Evolutionary conservation across 2,329 filamentous ascomycete genomes (phyloP), one percentile per base, ranked within the genome.

Genomic region (Verticillium klebahnii): DNA sequence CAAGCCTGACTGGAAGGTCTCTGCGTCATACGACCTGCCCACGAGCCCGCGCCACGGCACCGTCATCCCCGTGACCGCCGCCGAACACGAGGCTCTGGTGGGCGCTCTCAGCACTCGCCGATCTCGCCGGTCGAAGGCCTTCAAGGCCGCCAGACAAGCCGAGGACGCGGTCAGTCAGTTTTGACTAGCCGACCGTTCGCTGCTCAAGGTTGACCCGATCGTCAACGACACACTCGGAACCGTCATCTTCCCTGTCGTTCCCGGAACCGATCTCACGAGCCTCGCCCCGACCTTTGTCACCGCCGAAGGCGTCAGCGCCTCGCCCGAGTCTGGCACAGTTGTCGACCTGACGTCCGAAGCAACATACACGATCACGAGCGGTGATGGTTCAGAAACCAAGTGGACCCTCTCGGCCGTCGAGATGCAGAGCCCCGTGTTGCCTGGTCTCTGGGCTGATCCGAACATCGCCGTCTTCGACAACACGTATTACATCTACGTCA

Each of bases 41-140:
- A 68, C 70, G 0, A 82, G 77, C 52, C 82, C 82, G 2, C 78
- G 82, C 12, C 82, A 85, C 62, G 82, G 82, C 17, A 85, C 82
- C 0, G 82, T 85, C 5, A 68, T 85, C 8, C 77, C 81, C 0
- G 72, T 85, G 23, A 85, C 82, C 0, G 78, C 78, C 1, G 72
- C 71, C 1, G 80, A 83, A 68, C 72, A 81, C 12, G 65, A 70
- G 2, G 65, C 67, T 37, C 64, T 80, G 7, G 73, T 67, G 1
- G 67, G 65, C 0, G 45, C 67, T 34, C 45, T 59, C 15, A 59
- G 45, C 58, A 36, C 34, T 76, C 79, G 14, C 70, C 71, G 59
- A 79, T 73, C 64, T 81, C 79, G 78, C 57, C 59, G 55, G 52
- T 23, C 8, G 7, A 36, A 37, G 57, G 32, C 14, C 37, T n/a